Evolutionary conservation across 192 early-diverging fungal species (phyloP).

Genomic region (Entomortierella beljakovae): DNA sequence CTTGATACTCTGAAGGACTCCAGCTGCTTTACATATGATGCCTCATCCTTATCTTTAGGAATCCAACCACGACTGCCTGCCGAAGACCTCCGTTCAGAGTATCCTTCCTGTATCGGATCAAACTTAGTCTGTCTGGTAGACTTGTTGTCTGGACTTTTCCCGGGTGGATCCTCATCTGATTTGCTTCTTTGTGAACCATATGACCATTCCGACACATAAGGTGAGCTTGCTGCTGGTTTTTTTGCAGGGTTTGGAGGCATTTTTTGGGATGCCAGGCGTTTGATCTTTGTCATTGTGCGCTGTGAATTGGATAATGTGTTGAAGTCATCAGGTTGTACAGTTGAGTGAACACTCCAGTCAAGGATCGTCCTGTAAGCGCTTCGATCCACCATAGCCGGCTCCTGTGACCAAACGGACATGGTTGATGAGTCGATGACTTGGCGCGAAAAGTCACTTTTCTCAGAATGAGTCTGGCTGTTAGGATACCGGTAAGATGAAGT

Average conservation of each 20-base stretch:
- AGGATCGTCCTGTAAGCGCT: conserved; percentile 27
- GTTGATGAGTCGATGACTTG: neutral
- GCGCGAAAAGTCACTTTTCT: neutral
- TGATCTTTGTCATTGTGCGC: neutral
- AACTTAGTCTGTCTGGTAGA: neutral
- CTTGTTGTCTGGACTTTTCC: neutral
- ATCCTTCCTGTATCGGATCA: neutral
- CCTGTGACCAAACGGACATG: conserved; percentile 1
- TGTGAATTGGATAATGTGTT: neutral
- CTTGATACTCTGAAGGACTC: too few species aligned
- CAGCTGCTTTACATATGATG: too few species aligned
- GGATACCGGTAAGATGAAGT: too few species aligned
- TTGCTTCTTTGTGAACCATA: neutral
- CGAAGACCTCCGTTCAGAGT: neutral
- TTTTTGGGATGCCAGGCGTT: neutral
- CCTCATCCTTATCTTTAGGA: too few species aligned
- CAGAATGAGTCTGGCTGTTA: too few species aligned
- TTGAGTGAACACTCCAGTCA: conserved; percentile 42
- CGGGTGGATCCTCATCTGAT: neutral
- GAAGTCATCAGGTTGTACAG: conserved; percentile 26
- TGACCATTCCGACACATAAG: neutral
- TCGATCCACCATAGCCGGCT: conserved; percentile 2
- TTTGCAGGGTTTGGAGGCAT: neutral
- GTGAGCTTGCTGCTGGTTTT: neutral
- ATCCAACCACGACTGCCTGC: too few species aligned